phyloP scores from a whole-genome alignment of 2,329 filamentous ascomycete genomes.

The Trichoderma cornu-damae region DNA sequence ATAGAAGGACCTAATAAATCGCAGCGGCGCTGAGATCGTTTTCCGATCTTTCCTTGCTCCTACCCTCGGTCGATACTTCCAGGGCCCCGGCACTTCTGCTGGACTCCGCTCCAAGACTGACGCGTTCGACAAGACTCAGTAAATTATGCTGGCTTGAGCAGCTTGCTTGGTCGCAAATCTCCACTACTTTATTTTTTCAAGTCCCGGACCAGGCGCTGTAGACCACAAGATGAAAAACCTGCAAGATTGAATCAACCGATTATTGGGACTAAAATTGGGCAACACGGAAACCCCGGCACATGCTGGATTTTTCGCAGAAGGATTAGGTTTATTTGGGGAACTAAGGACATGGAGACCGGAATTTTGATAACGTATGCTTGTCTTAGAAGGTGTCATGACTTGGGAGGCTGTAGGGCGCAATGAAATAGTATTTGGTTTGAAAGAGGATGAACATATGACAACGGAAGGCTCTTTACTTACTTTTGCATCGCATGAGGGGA shows the following conservation, averaged over 20 bases:
- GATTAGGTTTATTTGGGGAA: background rate
- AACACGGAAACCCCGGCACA: conserved; percentile 4
- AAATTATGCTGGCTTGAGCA: conserved; percentile 31
- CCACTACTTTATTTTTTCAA: conserved; percentile 14
- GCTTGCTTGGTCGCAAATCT: conserved; percentile 26
- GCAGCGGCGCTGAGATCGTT: conserved; percentile 87
- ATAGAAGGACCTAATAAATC: background rate
- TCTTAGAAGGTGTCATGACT: conserved; percentile 10
- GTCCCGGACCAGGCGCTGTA: conserved; percentile 25
- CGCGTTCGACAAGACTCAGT: conserved; percentile 65
- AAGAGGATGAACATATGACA: conserved; percentile 4
- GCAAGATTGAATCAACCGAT: conserved; percentile 11
- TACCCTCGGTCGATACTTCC: conserved; percentile 89
- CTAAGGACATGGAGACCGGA: background rate
- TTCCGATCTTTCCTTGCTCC: conserved; percentile 95
- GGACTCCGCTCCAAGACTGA: conserved; percentile 87
- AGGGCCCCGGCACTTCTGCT: conserved; percentile 62
- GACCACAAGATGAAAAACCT: conserved; percentile 20
- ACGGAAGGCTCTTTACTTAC: background rate
- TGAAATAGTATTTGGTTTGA: conserved; percentile 7
- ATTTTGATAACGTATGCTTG: conserved; percentile 14
- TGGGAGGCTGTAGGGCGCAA: conserved; percentile 14
- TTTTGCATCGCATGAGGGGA: background rate
- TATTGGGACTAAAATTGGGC: conserved; percentile 10
- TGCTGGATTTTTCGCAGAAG: conserved; percentile 3